phyloP scores from a whole-genome alignment of 352 stramenopile genomes.

The Phytophthora rubi region DNA sequence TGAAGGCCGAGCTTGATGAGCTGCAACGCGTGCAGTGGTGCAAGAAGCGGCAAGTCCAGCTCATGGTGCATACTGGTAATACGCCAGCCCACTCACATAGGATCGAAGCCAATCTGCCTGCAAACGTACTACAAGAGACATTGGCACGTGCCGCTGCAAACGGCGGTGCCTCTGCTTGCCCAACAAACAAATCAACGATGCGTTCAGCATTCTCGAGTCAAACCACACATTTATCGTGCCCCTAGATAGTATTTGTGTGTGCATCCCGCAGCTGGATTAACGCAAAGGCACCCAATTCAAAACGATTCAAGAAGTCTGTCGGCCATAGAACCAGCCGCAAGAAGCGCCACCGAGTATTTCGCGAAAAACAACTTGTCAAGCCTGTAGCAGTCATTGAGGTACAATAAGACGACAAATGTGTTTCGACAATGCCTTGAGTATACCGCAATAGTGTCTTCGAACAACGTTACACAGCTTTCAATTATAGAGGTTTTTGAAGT shows the following conservation, averaged over 20 bases:
- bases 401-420: not conserved
- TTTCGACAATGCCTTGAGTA: not conserved
- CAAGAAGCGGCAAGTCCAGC: not conserved
- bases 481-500: constrained; percentile 20
- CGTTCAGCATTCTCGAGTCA: constrained; percentile 14
- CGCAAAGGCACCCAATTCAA: constrained; percentile 13
- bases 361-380: constrained; percentile 25
- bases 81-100: not conserved
- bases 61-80: not conserved
- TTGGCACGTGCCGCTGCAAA: constrained; percentile 16
- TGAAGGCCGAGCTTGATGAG: constrained; percentile 3
- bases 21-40: not conserved
- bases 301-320: constrained; percentile 11
- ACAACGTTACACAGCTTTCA: not conserved
- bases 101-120: constrained; percentile 4
- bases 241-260: not conserved
- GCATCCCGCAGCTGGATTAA: constrained; percentile 20
- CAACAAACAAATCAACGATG: constrained; percentile 17
- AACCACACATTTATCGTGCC: not conserved
- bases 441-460: not conserved
- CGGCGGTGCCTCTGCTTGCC: constrained; percentile 9
- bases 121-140: constrained; percentile 16
- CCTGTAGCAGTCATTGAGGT: constrained; percentile 9
- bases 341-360: constrained; percentile 17
- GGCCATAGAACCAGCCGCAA: constrained; percentile 23